A percentile compares a stretch with the other conserved stretches of the same genome.
Conservation (phyloP, 2,329 filamentous ascomycete species). For the Phialophora verrucosa region DNA sequence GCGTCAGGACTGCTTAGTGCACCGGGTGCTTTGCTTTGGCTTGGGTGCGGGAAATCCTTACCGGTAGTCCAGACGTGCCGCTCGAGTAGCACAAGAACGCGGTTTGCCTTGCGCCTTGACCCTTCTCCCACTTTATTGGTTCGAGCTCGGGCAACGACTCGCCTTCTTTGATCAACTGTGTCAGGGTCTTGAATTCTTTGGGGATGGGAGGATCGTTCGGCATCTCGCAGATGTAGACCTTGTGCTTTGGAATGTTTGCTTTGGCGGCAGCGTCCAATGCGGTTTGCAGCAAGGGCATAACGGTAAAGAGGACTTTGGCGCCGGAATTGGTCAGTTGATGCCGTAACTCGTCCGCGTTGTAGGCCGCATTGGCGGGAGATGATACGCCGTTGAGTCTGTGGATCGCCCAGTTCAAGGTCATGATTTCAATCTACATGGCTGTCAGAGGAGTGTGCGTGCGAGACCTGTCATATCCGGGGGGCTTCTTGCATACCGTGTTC, state of each 20-base stretch:
- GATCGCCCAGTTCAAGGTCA: conserved; percentile 73
- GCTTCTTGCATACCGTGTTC: conserved; percentile 68
- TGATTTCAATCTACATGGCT: conserved; percentile 65
- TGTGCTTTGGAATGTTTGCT: conserved; percentile 66
- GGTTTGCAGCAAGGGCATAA: conserved; percentile 67
- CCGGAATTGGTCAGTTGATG: conserved; percentile 73
- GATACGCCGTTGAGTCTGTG: conserved; percentile 76
- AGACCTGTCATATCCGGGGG: background rate
- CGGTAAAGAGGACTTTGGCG: conserved; percentile 74
- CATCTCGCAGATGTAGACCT: conserved; percentile 72
- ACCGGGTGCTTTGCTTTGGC: background rate
- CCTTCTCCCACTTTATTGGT: conserved; percentile 49
- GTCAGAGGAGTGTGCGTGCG: conserved; percentile 46
- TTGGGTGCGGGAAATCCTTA: conserved; percentile 48
- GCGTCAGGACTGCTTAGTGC: conserved; percentile 15
- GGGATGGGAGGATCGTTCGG: conserved; percentile 50
- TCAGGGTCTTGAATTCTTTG: conserved; percentile 64
- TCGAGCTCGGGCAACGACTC: conserved; percentile 49
- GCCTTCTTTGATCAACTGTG: conserved; percentile 70
- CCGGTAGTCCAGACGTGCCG: conserved; percentile 78
- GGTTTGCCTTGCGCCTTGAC: conserved; percentile 62
- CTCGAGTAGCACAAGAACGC: conserved; percentile 82
- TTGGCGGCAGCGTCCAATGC: conserved; percentile 69
- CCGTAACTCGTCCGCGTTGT: conserved; percentile 71
- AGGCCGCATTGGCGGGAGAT: conserved; percentile 76